Evolutionary conservation across 192 early-diverging fungal species (phyloP).

Genomic region (Backusella morwellensis): DNA sequence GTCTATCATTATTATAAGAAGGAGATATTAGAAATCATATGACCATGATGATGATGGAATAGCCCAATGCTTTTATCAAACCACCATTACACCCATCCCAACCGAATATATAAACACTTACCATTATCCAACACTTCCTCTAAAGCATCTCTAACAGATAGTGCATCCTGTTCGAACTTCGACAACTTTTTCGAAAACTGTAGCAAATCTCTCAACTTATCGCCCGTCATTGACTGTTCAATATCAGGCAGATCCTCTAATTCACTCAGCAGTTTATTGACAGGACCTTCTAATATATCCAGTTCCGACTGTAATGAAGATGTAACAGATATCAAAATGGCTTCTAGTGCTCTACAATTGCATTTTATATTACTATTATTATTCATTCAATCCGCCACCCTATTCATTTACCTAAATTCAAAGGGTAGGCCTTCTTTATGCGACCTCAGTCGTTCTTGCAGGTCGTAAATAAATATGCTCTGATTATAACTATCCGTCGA

Average conservation of each 20-base stretch:
- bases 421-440: slow-evolving; percentile 50
- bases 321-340: slow-evolving; percentile 73
- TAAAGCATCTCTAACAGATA: slow-evolving; percentile 74
- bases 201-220: slow-evolving; percentile 75
- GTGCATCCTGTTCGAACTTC: slow-evolving; percentile 75
- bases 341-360: slow-evolving; percentile 64
- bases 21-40: not conserved
- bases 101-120: slow-evolving; percentile 12
- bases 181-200: slow-evolving; percentile 74
- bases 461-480: slow-evolving; percentile 73
- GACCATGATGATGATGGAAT: no score
- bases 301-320: slow-evolving; percentile 66
- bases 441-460: slow-evolving; percentile 67
- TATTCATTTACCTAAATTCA: slow-evolving; percentile 46
- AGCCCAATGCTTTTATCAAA: not conserved
- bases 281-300: slow-evolving; percentile 63
- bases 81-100: not conserved
- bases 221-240: slow-evolving; percentile 70
- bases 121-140: slow-evolving; percentile 78
- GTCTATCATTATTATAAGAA: slow-evolving; percentile 43
- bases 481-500: slow-evolving; percentile 69
- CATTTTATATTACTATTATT: no score
- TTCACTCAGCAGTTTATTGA: slow-evolving; percentile 48
- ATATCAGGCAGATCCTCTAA: slow-evolving; percentile 77
- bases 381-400: not conserved